A percentile compares a stretch with the other conserved stretches of the same genome.
Evolutionary conservation across 176 grass and related monocot species (phyloP).

Genomic region (Raddia distichophylla): DNA sequence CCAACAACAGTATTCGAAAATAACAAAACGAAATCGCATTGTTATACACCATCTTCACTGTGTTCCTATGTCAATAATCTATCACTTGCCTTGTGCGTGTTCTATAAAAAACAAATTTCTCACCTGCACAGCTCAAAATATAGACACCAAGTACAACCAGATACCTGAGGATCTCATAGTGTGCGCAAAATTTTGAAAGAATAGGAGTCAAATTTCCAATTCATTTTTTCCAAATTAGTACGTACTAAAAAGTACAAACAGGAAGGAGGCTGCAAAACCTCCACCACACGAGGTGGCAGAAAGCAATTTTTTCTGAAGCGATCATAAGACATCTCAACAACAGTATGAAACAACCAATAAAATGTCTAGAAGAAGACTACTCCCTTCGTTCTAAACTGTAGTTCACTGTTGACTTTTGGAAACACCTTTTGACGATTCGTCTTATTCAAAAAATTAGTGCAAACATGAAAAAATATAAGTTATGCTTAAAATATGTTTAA

Average conservation of each 20-base stretch:
- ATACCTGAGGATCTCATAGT: neutral
- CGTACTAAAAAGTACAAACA: neutral
- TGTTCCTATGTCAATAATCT: neutral
- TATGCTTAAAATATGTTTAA: no score
- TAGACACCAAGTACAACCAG: neutral
- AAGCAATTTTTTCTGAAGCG: neutral
- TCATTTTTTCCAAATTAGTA: slow-evolving; percentile 16
- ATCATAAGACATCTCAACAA: neutral
- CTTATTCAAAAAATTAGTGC: no score
- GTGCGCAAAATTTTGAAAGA: neutral
- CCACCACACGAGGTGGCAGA: neutral
- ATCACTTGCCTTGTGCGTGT: neutral
- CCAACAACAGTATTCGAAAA: slow-evolving; percentile 28
- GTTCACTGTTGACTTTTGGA: no score
- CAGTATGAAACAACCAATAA: neutral
- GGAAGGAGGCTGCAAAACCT: neutral
- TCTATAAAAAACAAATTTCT: neutral
- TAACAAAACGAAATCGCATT: slow-evolving; percentile 16
- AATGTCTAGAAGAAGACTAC: neutral
- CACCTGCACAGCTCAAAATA: neutral
- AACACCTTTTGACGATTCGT: no score
- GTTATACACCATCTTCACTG: neutral
- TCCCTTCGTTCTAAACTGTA: no score
- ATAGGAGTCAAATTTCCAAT: neutral
- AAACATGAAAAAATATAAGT: no score